These are phyloP conservation scores for Aureobasidium sp. DNA, from an alignment of 2,329 filamentous ascomycete species.

Conservation along the genomic window DNA sequence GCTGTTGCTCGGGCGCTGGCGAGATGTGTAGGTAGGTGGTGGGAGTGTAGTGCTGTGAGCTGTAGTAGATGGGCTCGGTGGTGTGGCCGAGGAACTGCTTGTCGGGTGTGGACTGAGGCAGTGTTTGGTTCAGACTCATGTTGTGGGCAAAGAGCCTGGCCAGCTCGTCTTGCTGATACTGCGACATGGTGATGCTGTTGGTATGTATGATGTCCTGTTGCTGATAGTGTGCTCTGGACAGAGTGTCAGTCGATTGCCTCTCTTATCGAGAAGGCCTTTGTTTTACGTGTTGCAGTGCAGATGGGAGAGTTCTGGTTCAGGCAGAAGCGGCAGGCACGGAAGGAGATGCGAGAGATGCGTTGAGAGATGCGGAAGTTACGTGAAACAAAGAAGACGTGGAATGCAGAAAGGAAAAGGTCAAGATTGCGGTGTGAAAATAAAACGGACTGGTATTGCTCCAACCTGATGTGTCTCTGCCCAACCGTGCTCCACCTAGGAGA, in stretches of 20 bases:
- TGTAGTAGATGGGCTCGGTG: slow-evolving; percentile 54
- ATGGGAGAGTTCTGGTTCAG: slow-evolving; percentile 29
- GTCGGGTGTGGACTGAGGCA: slow-evolving; percentile 22
- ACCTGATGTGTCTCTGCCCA: slow-evolving; percentile 10
- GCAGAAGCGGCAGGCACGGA: slow-evolving; percentile 17
- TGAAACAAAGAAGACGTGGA: neutral
- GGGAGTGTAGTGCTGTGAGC: slow-evolving; percentile 61
- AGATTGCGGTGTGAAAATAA: neutral
- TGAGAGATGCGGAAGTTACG: neutral
- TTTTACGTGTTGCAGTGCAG: slow-evolving; percentile 40
- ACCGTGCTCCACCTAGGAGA: slow-evolving; percentile 3
- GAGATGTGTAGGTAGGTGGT: slow-evolving; percentile 54
- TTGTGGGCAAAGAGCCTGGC: slow-evolving; percentile 69
- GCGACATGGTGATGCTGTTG: slow-evolving; percentile 34
- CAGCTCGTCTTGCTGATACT: slow-evolving; percentile 69
- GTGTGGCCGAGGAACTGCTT: slow-evolving; percentile 27
- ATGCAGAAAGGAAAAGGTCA: neutral
- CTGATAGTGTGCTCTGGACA: slow-evolving; percentile 33
- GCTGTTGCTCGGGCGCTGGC: slow-evolving; percentile 25
- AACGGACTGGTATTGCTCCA: slow-evolving; percentile 10
- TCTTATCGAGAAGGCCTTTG: slow-evolving; percentile 11
- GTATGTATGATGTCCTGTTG: slow-evolving; percentile 22
- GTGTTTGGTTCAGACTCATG: slow-evolving; percentile 48
- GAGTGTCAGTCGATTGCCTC: slow-evolving; percentile 14
- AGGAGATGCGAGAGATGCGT: slow-evolving; percentile 17